Percentiles rank a stretch among this genome's conserved stretches.
These are phyloP conservation scores for Pterocarpus macrocarpus DNA, from an alignment of 306 rosid species.

Conservation along the genomic window DNA sequence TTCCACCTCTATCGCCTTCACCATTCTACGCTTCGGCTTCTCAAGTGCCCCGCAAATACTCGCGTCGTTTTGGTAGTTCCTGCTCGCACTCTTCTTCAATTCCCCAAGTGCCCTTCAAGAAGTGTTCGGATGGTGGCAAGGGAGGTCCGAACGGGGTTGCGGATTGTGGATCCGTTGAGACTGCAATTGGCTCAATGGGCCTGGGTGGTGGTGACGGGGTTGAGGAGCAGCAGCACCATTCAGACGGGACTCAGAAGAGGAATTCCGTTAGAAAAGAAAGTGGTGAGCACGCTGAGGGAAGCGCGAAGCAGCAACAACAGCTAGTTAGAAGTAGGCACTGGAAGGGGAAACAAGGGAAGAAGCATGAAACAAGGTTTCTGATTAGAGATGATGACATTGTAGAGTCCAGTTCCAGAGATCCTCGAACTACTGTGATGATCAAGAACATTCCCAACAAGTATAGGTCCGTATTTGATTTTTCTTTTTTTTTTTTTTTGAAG, in stretches of 20 bases:
- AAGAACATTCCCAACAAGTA: constrained; percentile 97
- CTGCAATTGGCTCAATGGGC: constrained; percentile 47
- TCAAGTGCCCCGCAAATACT: constrained; percentile 28
- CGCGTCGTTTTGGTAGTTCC: constrained; percentile 24
- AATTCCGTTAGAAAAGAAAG: constrained; percentile 34
- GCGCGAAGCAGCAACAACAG: constrained; percentile 48
- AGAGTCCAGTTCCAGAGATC: constrained; percentile 61
- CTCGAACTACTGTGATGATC: constrained; percentile 92
- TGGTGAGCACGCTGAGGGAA: neutral
- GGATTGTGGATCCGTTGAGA: constrained; percentile 33
- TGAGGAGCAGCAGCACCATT: constrained; percentile 47
- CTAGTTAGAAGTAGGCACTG: constrained; percentile 52
- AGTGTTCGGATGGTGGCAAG: constrained; percentile 10
- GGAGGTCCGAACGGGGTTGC: constrained; percentile 29
- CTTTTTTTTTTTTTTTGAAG: no score
- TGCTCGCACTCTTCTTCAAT: constrained; percentile 43
- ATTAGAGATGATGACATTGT: constrained; percentile 67
- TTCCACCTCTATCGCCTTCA: constrained; percentile 24
- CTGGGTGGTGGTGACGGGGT: constrained; percentile 41
- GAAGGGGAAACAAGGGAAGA: constrained; percentile 72
- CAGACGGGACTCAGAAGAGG: constrained; percentile 29
- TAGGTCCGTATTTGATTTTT: constrained; percentile 60
- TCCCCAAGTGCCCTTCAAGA: constrained; percentile 38
- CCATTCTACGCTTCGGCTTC: neutral
- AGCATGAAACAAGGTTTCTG: constrained; percentile 65